Evolutionary conservation across 1,284 basidiomycete genomes (phyloP), one percentile per base, ranked within the genome.

Genomic region (Malassezia pachydermatis): DNA sequence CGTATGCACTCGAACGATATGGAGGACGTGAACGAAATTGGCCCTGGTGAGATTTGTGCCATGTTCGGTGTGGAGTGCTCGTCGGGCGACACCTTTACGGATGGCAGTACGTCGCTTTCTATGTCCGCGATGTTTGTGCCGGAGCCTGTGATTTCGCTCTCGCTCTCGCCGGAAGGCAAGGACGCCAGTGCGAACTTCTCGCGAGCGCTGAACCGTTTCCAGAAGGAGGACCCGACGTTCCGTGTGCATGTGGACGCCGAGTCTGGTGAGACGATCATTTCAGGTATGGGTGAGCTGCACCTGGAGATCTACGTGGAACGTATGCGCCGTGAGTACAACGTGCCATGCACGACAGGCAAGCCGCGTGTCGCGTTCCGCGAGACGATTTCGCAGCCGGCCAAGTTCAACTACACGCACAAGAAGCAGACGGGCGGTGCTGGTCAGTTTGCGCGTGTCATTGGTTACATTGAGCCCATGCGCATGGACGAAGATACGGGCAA

Each of bases 41-140:
- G 88, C 0, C 87, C 92, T n/a, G 94, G 94, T 48, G 94, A 99
- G 77, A 99, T 99, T 59, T 98, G 94, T 70, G 94, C 94, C 45
- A 96, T 95, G 75, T 99, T 99, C 63, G 94, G 94, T 67, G 89
- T 99, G 41, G 94, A 99, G 62, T 99, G 94, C 73, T 89, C 90
- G 0, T 88, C 88, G 14, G 94, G 94, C 30, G 94, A 99, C 75
- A 96, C 94, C 0, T 98, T 99, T 75, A 96, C 88, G 14, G 71
- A 72, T 46, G 70, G 71, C 10, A 64, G 62, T 19, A 66, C 67
- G 20, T 51, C 60, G 35, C 57, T 71, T 36, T 62, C 58, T 50
- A 71, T 71, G 89, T 90, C 88, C 1, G 88, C 86, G 19, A 99
- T 98, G 94, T 96, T 83, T 66, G 94, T 99, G 0, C 94, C 94